Evolutionary conservation across 2,329 filamentous ascomycete genomes (phyloP), one percentile per base, ranked within the genome.

Genomic region (Cercospora beticola): DNA sequence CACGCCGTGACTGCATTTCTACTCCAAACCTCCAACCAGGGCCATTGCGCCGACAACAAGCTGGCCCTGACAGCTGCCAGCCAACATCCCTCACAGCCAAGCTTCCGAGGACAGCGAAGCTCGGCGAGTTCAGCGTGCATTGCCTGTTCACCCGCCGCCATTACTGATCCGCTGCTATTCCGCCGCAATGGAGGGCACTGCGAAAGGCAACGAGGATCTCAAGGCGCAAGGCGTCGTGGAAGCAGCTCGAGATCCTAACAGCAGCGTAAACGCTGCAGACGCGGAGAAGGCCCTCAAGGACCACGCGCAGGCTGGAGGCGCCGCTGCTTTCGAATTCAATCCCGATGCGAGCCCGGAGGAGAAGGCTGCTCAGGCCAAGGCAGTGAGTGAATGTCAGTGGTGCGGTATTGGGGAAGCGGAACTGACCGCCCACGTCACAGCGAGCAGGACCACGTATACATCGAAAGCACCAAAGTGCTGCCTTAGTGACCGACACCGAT

Each of bases 321-420:
- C 91, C 26, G 83, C 90, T 31, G 94, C 93, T 71, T 95, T 92
- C 78, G 87, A 89, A 70, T 99, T 98, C 82, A 87, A 99, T 78
- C 93, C 95, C 0, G 83, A 97, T 83, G 94, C 93, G 52, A 90
- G 86, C 54, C 86, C 90, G 0, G 92, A 93, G 78, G 86, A 97
- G 80, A 99, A 99, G 84, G 90, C 87, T 70, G 90, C 90, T 33
- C 92, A 94, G 78, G 90, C 91, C 23, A 85, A 86, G 85, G 87
- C 89, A 77, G 93, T 97, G 57, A 64, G 66, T 28, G n/a, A 1
- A 12, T 2, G 56, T 49, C 5, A 31, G 21, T 60, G 18, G 18
- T 57, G 36, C 26, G 23, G 46, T 66, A 56, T 12, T 1, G 31
- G 30, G 28, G n/a, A 18, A n/a, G 23, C n/a, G 54, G 61, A 10